phyloP scores from a whole-genome alignment of 345 rosid species.

The Salix suchowensis region DNA sequence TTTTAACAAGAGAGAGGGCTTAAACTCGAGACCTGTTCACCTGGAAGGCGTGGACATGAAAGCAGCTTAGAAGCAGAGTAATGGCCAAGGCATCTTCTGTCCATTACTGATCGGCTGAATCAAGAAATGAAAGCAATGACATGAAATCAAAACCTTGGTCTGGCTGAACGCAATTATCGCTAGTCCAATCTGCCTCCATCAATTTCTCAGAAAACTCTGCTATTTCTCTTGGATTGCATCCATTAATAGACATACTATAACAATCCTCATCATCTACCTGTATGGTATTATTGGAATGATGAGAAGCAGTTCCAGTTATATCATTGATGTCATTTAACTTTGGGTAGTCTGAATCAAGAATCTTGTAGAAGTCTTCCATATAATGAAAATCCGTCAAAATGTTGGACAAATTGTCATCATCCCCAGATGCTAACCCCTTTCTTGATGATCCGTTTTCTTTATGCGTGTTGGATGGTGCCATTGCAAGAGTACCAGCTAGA shows the following conservation, averaged over 20 bases:
- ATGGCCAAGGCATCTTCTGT: neutral
- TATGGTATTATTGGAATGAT: neutral
- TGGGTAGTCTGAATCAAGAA: slow-evolving; percentile 19
- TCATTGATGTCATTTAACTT: neutral
- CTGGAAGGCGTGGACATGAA: neutral
- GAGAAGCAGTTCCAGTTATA: too few relatives aligned
- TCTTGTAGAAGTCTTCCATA: slow-evolving; percentile 31
- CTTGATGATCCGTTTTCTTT: neutral
- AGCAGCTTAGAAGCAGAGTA: neutral
- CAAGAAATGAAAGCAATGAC: slow-evolving; percentile 21
- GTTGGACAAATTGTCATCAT: neutral
- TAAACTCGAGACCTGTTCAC: neutral
- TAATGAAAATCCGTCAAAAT: slow-evolving; percentile 18
- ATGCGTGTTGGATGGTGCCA: neutral
- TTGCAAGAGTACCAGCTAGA: neutral
- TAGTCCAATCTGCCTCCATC: neutral
- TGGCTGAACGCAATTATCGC: neutral
- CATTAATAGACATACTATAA: neutral
- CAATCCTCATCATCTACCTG: neutral
- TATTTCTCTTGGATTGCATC: neutral
- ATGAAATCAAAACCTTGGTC: slow-evolving; percentile 9
- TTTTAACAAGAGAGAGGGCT: neutral
- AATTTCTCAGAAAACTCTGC: neutral
- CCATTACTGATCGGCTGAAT: slow-evolving; percentile 16
- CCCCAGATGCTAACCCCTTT: neutral